Base-by-base conservation (phyloP, 73 alveolate species). In the Paramecium primaurelia region DNA sequence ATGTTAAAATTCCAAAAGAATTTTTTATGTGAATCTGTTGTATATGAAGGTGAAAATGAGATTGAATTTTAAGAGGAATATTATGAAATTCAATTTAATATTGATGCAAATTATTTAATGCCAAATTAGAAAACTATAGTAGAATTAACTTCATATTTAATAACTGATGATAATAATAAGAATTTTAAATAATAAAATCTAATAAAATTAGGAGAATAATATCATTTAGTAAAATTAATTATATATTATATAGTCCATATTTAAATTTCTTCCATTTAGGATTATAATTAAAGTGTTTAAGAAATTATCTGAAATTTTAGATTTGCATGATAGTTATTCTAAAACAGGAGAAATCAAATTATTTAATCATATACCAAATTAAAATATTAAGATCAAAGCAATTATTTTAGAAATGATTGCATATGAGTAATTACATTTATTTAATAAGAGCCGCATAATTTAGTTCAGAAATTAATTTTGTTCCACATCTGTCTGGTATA, bases 61-160 rank as follows among this genome's bases (percentile, higher is more conserved):
- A 34, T 64, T 64, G 16, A 32, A 64, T 64, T 64, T 64, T 64
- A 64, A 64, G 84, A 64, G 28, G 84, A 64, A 64, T 64, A 64
- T 0, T 64, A 64, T 32, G 84, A 64, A 64, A 64, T 64, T 12
- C 20, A 64, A 64, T 64, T 64, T 51, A 64, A 64, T 64, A 64
- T 64, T 64, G 84, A 64, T 64, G 84, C 84, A 28, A 64, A 64
- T 28, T 64, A 64, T 64, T 64, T 64, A 34, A 59, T 59, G 77
- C 59, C 59, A 12, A 49, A 49, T 49, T 49, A 49, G 8, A 49
- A 49, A 49, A 59, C 84, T 6, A 64, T 64, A 9, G 84, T 64
- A 11, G 84, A 64, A 64, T 32, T 64, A n/a, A 64, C 84, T 6
- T 64, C 84, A 22, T 64, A 64, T 64, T 11, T 64, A 34, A 28